These are phyloP conservation scores for Phytopythium delawarense DNA, from an alignment of 352 stramenopile genomes.

Conservation along the genomic window DNA sequence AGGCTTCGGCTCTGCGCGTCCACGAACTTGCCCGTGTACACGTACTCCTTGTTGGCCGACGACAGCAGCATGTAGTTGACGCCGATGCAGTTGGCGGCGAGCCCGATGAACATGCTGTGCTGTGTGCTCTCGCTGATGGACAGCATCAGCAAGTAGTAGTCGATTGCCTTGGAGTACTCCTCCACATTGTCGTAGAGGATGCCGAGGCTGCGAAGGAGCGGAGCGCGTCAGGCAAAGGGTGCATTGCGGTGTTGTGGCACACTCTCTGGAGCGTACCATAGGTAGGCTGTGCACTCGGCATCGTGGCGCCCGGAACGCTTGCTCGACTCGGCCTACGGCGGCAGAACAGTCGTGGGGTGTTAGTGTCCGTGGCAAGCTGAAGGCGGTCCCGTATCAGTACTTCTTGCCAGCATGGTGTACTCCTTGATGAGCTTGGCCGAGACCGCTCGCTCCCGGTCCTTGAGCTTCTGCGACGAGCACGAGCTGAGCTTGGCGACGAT, in stretches of 20 bases:
- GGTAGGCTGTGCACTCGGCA: slow-evolving; percentile 77
- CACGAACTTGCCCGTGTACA: slow-evolving; percentile 76
- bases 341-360: background rate
- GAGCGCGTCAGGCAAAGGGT: background rate
- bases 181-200: slow-evolving; percentile 88
- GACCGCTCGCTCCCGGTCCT: slow-evolving; percentile 52
- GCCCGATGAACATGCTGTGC: slow-evolving; percentile 64
- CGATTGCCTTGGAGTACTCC: slow-evolving; percentile 79
- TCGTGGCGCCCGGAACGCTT: slow-evolving; percentile 80
- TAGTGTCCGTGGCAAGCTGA: background rate
- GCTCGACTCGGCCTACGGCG: slow-evolving; percentile 60
- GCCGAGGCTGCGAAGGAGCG: slow-evolving; percentile 39
- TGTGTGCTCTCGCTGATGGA: slow-evolving; percentile 81
- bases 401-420: slow-evolving; percentile 59
- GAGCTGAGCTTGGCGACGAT: slow-evolving; percentile 43
- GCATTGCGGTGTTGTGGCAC: no score
- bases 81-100: slow-evolving; percentile 87
- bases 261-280: slow-evolving; percentile 39
- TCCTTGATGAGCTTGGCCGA: slow-evolving; percentile 79
- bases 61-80: slow-evolving; percentile 84
- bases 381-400: background rate
- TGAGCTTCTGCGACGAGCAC: slow-evolving; percentile 61
- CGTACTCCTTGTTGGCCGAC: slow-evolving; percentile 45
- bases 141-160: slow-evolving; percentile 83
- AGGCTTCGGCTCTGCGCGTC: slow-evolving; percentile 42